These are phyloP conservation scores for Fusarium sp. DNA, from an alignment of 2,329 filamentous ascomycete species.

Conservation along the genomic window DNA sequence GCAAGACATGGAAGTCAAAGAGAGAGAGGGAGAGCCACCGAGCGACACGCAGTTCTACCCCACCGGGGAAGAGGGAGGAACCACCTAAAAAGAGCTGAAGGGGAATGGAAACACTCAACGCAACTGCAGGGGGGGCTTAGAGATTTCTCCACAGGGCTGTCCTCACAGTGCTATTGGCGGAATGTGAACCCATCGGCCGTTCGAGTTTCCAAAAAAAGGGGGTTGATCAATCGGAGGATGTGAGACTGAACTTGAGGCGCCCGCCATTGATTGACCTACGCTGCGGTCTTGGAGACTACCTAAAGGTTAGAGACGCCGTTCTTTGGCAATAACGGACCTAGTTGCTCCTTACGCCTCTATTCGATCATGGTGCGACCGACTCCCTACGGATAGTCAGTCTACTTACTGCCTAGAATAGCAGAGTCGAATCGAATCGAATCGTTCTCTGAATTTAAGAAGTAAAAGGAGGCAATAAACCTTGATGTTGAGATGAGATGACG, in stretches of 20 bases:
- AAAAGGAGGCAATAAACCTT: conserved; percentile 5
- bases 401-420: conserved; percentile 1
- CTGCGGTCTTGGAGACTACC: conserved; percentile 2
- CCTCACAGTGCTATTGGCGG: conserved; percentile 30
- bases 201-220: conserved; percentile 43
- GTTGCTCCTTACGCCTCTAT: conserved; percentile 34
- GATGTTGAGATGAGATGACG: not conserved
- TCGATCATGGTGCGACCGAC: conserved; percentile 27
- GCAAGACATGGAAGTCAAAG: conserved; percentile 15
- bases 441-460: not conserved
- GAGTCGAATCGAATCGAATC: no score
- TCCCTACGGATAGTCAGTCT: not conserved
- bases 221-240: conserved; percentile 37
- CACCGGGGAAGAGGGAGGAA: conserved; percentile 2
- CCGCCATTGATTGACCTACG: conserved; percentile 21
- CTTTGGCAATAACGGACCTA: conserved; percentile 25
- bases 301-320: conserved; percentile 14
- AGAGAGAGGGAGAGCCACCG: conserved; percentile 21
- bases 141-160: conserved; percentile 8
- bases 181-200: conserved; percentile 29
- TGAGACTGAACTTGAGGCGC: conserved; percentile 8
- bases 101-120: conserved; percentile 28
- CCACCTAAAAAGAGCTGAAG: conserved; percentile 25
- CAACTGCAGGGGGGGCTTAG: conserved; percentile 35
- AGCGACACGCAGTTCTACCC: conserved; percentile 19